Conservation (phyloP, 768 basidiomycete species). For the Leucosporidium scottii region DNA sequence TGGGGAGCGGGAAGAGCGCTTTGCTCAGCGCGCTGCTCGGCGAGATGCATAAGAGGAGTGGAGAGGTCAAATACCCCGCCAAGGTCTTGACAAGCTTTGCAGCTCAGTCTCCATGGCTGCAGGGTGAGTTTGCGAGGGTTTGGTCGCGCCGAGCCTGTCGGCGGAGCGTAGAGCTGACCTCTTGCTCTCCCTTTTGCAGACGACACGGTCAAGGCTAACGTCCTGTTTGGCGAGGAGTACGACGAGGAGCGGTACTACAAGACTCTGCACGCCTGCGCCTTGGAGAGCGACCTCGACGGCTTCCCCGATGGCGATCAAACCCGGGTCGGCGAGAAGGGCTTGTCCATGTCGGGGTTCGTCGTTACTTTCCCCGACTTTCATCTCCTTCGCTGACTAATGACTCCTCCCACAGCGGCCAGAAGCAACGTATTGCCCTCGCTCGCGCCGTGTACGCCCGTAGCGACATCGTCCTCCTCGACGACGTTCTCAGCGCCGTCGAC, state of each 20-base stretch:
- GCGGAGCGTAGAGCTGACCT: not conserved
- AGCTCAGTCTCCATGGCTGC: constrained; percentile 62
- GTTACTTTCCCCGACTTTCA: constrained; percentile 63
- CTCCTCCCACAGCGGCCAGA: constrained; percentile 51
- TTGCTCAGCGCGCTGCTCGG: constrained; percentile 68
- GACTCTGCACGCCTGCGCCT: constrained; percentile 14
- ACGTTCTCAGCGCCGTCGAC: constrained; percentile 62
- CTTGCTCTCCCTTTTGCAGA: not conserved
- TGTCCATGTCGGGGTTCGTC: not conserved
- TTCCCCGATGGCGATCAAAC: constrained; percentile 31
- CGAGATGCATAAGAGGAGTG: constrained; percentile 69
- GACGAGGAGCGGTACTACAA: constrained; percentile 54
- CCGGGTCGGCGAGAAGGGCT: constrained; percentile 60
- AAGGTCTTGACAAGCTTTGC: constrained; percentile 26
- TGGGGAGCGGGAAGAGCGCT: constrained; percentile 53
- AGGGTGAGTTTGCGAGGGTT: constrained; percentile 46
- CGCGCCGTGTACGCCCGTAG: constrained; percentile 77
- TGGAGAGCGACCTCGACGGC: constrained; percentile 25
- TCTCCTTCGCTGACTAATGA: not conserved
- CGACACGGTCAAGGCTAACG: constrained; percentile 73
- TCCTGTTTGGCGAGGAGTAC: constrained; percentile 76
- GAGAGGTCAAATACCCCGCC: constrained; percentile 46
- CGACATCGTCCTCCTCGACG: constrained; percentile 70
- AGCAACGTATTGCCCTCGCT: constrained; percentile 74
- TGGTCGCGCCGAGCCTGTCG: too few species aligned